Conservation (phyloP, 2,329 filamentous ascomycete genomes). For the Phialophora verrucosa region DNA sequence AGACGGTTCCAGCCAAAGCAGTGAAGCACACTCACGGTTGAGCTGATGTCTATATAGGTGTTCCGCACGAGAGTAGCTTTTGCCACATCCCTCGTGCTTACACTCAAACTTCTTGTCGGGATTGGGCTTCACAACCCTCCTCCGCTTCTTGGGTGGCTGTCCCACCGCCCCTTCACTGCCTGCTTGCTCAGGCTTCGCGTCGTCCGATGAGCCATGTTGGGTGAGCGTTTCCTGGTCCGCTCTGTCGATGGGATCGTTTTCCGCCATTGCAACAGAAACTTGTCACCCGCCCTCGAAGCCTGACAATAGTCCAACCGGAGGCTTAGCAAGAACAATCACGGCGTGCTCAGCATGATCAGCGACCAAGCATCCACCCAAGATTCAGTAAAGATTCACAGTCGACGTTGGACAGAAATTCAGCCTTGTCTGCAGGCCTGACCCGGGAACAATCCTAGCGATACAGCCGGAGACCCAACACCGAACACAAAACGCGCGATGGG, state of each 20-base stretch:
- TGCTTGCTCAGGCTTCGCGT: conserved; percentile 17
- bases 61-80: conserved; percentile 94
- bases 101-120: conserved; percentile 72
- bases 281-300: conserved; percentile 8
- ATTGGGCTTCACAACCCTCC: conserved; percentile 53
- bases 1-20: neutral
- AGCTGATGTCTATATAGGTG: conserved; percentile 96
- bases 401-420: neutral
- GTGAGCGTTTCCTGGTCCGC: conserved; percentile 25
- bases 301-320: conserved; percentile 1
- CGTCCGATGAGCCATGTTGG: conserved; percentile 22
- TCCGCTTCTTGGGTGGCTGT: conserved; percentile 48
- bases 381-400: conserved; percentile 3
- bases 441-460: neutral
- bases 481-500: neutral
- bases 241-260: conserved; percentile 20
- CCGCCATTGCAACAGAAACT: conserved; percentile 27
- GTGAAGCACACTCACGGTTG: conserved; percentile 69
- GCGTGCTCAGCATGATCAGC: conserved; percentile 19
- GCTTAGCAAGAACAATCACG: conserved; percentile 18
- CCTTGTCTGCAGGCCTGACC: neutral
- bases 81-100: conserved; percentile 83
- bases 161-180: conserved; percentile 3
- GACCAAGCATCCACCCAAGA: conserved; percentile 3
- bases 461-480: neutral